Evolutionary conservation across 2,329 filamentous ascomycete species (phyloP).

Genomic region (Blastomyces gilchristii): DNA sequence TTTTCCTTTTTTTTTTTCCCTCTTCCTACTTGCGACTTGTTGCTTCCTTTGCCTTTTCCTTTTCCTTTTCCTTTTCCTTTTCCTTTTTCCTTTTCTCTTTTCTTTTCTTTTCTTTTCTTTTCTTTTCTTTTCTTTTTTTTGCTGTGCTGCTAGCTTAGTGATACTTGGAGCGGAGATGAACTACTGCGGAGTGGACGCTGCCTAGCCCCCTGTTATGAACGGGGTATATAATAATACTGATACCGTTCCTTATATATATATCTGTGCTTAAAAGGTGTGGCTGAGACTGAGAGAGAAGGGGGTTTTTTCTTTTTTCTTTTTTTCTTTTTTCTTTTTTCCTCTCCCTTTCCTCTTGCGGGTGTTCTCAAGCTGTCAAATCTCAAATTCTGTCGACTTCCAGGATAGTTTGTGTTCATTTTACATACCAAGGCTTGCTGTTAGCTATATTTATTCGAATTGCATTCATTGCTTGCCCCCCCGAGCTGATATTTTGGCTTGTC

Average conservation of each 20-base stretch:
- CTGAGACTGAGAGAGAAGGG: not conserved
- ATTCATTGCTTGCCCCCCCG: not conserved
- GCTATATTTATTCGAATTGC: not conserved
- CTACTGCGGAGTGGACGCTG: not conserved
- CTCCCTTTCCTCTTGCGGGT: slow-evolving; percentile 1
- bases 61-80: too few relatives aligned
- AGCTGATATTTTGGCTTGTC: not conserved
- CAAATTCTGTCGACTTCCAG: not conserved
- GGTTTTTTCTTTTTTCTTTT: slow-evolving; percentile 1
- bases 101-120: too few relatives aligned
- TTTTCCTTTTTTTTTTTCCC: too few relatives aligned
- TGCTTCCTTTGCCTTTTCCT: too few relatives aligned
- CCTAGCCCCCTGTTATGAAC: not conserved
- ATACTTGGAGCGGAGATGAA: too few relatives aligned
- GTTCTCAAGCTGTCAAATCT: not conserved
- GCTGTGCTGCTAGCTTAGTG: not conserved
- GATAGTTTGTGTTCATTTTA: not conserved
- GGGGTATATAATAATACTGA: not conserved
- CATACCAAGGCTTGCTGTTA: not conserved
- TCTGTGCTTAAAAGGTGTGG: not conserved
- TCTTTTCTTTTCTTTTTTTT: too few relatives aligned
- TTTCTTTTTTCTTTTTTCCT: not conserved
- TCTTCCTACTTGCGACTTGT: not conserved
- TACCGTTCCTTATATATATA: not conserved
- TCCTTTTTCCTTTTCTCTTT: too few relatives aligned